Base-by-base conservation (phyloP, 1,139 yeast genomes). In the Zygosaccharomyces sapae region DNA sequence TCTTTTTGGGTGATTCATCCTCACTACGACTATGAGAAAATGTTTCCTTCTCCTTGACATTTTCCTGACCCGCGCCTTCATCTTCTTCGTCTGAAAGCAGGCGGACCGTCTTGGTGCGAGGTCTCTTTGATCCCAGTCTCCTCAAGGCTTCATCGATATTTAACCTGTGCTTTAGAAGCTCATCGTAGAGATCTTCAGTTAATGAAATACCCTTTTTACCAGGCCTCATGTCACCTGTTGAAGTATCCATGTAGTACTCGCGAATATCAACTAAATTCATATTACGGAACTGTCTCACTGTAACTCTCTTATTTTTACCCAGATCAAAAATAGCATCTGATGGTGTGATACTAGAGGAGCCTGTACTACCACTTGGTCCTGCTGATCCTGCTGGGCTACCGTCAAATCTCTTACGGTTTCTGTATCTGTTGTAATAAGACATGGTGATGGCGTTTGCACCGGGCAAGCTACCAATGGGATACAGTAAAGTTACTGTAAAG, bases 151-250 rank as follows among this genome's bases (percentile, higher is more conserved):
- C 78, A 43, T 79, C 72, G 38, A 88, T 80, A 48, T 75, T 73
- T n/a, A 72, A 75, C n/a, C 73, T 67, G 38, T 75, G 70, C 31
- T 72, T 77, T 45, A 81, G 55, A 38, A 88, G 67, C 46, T 70
- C 73, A 40, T 69, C 70, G 86, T 94, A 88, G 31, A 76, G 74
- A 16, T 81, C 94, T 55, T 76, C 81, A 0, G 89, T 83, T 48
- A 88, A 68, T 1, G 95, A 80, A 22, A 88, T 86, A 0, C 96
- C 96, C 71, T 88, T 88, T 61, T 81, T 82, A 0, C 95, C 95
- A 0, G 96, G 97, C 53, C 72, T 73, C 68, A 78, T 71, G 50
- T 78, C 83, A 9, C 79, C 77, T 7, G 79, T 73, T 2, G 72
- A 75, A 44, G 77, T 75, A 56, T 81, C 88, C 48, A 74, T 67